phyloP scores from a whole-genome alignment of 2,329 filamentous ascomycete genomes.

The Pseudogymnoascus sp. region DNA sequence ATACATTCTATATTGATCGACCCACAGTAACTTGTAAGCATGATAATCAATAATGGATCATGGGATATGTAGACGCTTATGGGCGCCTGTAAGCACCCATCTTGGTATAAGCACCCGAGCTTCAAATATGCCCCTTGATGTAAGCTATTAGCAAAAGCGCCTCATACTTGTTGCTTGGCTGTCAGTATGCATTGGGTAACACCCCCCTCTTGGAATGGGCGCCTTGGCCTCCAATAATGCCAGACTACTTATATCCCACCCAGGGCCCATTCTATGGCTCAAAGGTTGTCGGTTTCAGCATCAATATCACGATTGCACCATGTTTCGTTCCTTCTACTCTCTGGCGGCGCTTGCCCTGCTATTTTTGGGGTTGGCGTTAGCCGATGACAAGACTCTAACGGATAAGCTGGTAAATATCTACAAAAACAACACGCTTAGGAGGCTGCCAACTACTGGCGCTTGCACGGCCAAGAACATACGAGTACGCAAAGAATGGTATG shows the following conservation, averaged over 20 bases:
- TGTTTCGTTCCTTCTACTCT: neutral
- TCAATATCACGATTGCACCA: neutral
- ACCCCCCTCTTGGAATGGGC: neutral
- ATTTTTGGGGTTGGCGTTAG: neutral
- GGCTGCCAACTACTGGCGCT: neutral
- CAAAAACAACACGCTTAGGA: neutral
- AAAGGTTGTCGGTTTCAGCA: neutral
- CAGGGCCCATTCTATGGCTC: neutral
- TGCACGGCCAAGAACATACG: slow-evolving; percentile 13
- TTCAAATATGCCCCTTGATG: neutral
- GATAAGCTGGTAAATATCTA: neutral
- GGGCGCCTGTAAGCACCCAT: neutral
- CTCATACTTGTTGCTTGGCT: neutral
- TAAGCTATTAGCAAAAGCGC: neutral
- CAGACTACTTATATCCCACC: neutral
- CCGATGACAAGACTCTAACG: neutral
- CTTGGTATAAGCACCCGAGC: neutral
- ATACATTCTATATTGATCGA: neutral
- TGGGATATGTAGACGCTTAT: neutral
- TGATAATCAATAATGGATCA: neutral
- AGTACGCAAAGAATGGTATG: slow-evolving; percentile 17
- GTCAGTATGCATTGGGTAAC: neutral
- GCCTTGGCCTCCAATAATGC: neutral
- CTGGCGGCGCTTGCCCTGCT: neutral
- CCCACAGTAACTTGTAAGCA: neutral